Percentiles rank a stretch among this genome's conserved stretches.
Conservation (phyloP, 306 rosid species). For the Vachellia pachyceras region DNA sequence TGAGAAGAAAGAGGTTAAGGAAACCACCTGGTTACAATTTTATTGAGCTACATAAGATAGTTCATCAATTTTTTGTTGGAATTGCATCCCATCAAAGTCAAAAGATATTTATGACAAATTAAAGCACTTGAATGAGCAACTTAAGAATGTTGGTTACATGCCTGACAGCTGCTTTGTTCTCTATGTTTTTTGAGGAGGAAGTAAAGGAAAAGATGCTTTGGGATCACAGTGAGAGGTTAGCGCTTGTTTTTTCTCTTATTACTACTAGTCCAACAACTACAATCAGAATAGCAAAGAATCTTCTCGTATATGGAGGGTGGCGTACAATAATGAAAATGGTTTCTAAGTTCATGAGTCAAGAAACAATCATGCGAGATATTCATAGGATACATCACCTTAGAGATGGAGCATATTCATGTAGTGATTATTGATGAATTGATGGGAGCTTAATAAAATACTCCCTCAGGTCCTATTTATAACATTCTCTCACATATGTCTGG, state of each 20-base stretch:
- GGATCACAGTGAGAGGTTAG: too few species aligned
- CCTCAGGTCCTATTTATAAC: too few species aligned
- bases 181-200: slow-evolving; percentile 60
- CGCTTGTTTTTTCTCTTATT: slow-evolving; percentile 43
- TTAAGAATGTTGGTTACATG: slow-evolving; percentile 61
- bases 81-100: slow-evolving; percentile 56
- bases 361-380: slow-evolving; percentile 64
- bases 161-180: slow-evolving; percentile 65
- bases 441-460: too few species aligned
- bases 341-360: slow-evolving; percentile 50
- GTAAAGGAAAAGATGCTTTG: slow-evolving; percentile 61
- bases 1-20: slow-evolving; percentile 51
- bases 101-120: slow-evolving; percentile 44
- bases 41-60: slow-evolving; percentile 60
- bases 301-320: too few species aligned
- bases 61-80: slow-evolving; percentile 66
- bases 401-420: too few species aligned
- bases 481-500: too few species aligned
- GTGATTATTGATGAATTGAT: too few species aligned
- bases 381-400: too few species aligned
- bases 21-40: slow-evolving; percentile 62
- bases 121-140: slow-evolving; percentile 47
- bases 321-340: slow-evolving; percentile 49
- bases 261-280: slow-evolving; percentile 51
- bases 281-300: slow-evolving; percentile 58